These are phyloP conservation scores for Ascochyta viciae-villosae DNA, from an alignment of 2,329 filamentous ascomycete species.

Conservation along the genomic window DNA sequence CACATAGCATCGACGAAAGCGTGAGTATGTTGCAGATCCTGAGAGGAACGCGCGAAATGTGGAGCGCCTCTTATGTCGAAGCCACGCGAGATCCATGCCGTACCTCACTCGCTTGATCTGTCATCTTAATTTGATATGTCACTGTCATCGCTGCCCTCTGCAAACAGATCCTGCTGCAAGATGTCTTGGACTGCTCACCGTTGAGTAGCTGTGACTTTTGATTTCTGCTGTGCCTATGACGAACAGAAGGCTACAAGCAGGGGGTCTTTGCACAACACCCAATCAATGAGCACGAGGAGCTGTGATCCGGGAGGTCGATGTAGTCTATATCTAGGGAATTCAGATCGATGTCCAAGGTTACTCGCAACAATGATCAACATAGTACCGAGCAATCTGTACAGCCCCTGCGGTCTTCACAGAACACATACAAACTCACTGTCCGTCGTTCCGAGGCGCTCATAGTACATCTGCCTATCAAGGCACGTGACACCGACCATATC, in stretches of 20 bases:
- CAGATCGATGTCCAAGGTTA: not conserved
- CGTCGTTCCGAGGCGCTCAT: too few relatives aligned
- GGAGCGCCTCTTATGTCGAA: not conserved
- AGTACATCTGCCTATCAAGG: not conserved
- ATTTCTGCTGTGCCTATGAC: not conserved
- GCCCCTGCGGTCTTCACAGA: not conserved
- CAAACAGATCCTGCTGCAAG: not conserved
- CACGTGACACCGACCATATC: not conserved
- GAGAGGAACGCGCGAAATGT: too few relatives aligned
- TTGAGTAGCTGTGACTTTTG: not conserved
- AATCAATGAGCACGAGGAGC: not conserved
- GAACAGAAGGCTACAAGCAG: not conserved
- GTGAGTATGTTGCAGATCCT: not conserved
- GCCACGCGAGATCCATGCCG: not conserved
- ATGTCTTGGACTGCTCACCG: not conserved
- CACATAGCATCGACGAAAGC: slow-evolving; percentile 6
- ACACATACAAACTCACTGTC: not conserved
- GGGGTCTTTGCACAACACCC: not conserved
- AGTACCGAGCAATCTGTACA: not conserved
- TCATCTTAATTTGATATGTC: not conserved
- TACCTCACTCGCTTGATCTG: not conserved
- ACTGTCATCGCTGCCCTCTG: not conserved
- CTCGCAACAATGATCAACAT: not conserved
- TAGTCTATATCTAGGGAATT: not conserved
- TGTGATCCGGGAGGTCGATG: not conserved